A percentile compares a stretch with the other conserved stretches of the same genome.
These are phyloP conservation scores for Ascochyta viciae-villosae DNA, from an alignment of 2,329 filamentous ascomycete genomes.

Conservation along the genomic window DNA sequence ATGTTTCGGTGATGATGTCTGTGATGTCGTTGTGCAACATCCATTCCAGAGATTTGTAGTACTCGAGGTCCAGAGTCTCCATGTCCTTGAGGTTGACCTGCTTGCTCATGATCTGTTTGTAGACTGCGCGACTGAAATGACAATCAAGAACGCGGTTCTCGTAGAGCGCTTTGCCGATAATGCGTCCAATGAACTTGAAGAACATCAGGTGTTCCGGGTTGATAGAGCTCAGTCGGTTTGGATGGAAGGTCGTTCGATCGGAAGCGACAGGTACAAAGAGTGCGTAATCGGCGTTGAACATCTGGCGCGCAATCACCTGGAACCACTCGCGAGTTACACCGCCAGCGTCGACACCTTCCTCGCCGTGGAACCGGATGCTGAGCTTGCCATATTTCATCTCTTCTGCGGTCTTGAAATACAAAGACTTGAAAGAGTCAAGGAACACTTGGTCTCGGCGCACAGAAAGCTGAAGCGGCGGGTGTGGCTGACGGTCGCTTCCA, in stretches of 20 bases:
- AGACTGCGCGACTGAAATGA: slow-evolving; percentile 98
- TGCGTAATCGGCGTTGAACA: slow-evolving; percentile 99
- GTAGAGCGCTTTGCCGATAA: slow-evolving; percentile 97
- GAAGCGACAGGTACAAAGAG: slow-evolving; percentile 96
- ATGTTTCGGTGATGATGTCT: slow-evolving; percentile 95
- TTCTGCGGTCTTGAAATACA: slow-evolving; percentile 95
- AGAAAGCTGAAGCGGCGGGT: slow-evolving; percentile 81
- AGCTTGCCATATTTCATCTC: slow-evolving; percentile 99
- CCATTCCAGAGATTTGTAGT: slow-evolving; percentile 98
- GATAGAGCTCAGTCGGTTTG: slow-evolving; percentile 90
- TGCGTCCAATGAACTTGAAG: slow-evolving; percentile 98
- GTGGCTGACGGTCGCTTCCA: slow-evolving; percentile 69
- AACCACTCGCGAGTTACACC: slow-evolving; percentile 99
- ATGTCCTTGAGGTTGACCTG: slow-evolving; percentile 98
- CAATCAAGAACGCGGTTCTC: slow-evolving; percentile 95
- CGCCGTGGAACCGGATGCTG: slow-evolving; percentile 95
- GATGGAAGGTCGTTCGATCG: slow-evolving; percentile 97
- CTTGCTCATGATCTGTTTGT: slow-evolving; percentile 96
- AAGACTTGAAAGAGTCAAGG: slow-evolving; percentile 96
- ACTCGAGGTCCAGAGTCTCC: slow-evolving; percentile 97
- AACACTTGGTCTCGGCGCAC: slow-evolving; percentile 96
- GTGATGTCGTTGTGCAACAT: slow-evolving; percentile 99
- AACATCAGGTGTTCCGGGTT: slow-evolving; percentile 96
- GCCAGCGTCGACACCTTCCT: slow-evolving; percentile 97
- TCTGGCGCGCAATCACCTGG: slow-evolving; percentile 93